Evolutionary conservation across 345 rosid genomes (phyloP), one percentile per base, ranked within the genome.

Genomic region (Excoecaria agallocha): DNA sequence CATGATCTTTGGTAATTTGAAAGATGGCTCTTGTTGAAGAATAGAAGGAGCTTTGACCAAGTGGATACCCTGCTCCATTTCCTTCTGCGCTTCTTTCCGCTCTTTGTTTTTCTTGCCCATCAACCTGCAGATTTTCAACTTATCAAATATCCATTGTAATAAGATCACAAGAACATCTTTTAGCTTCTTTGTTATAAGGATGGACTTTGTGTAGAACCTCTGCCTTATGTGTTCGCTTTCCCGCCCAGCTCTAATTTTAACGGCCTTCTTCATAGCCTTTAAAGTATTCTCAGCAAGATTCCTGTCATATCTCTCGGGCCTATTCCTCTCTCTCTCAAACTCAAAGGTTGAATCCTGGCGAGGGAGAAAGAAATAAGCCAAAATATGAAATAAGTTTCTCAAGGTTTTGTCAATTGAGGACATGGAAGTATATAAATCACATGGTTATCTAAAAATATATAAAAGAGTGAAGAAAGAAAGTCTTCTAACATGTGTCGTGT

Each of bases 251-350:
- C 91, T 89, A 76, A 96, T 86, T 84, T 91, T 88, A 64, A 74
- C 92, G 19, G 93, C 91, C 89, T 83, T 93, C 94, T 91, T 89
- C 35, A 96, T 96, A 72, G 95, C 99, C 82, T 60, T 76, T 17
- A 91, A 77, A 10, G 96, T 93, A 49, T 85, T 81, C 84, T 86
- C 90, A 0, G 91, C 83, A 37, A 90, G 72, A 82, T 84, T 96
- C 77, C 99, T 88, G 79, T 96, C 96, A 51, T 91, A 93, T 82
- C 99, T 90, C 86, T 91, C 99, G 4, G 98, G 97, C 85, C 95
- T 87, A 81, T 96, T 96, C 60, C 98, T 86, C 85, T 90, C 91
- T 84, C 94, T 93, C 85, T 96, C 97, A 80, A 96, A 89, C 82
- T 93, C 99, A 71, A 93, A 93, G 25, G 99, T 93, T 17, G 86